phyloP scores from a whole-genome alignment of 768 basidiomycete genomes.

The Pleurotus salmoneostramineus region DNA sequence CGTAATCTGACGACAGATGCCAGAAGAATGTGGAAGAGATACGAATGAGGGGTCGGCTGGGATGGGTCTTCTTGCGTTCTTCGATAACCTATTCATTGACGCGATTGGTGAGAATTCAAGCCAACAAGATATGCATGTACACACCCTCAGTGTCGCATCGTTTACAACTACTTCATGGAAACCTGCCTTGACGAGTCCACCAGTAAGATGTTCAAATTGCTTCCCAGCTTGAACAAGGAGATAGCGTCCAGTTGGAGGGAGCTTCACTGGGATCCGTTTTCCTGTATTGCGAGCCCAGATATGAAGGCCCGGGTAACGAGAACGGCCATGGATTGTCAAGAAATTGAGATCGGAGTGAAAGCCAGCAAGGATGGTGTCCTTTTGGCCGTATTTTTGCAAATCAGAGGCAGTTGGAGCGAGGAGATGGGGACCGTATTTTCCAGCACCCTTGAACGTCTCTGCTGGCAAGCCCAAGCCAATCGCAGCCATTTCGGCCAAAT shows the following conservation, averaged over 20 bases:
- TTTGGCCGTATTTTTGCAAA: conserved; percentile 70
- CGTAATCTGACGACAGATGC: conserved; percentile 85
- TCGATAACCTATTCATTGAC: conserved; percentile 49
- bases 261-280: conserved; percentile 82
- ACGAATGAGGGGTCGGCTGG: conserved; percentile 85
- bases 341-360: conserved; percentile 96
- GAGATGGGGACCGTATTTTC: conserved; percentile 83
- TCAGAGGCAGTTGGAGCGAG: conserved; percentile 95
- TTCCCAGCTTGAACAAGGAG: conserved; percentile 95
- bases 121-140: conserved; percentile 12
- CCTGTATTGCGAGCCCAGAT: conserved; percentile 96
- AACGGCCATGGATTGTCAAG: conserved; percentile 86
- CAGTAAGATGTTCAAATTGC: conserved; percentile 85
- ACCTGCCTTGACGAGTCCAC: conserved; percentile 86
- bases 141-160: conserved; percentile 66
- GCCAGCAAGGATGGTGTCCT: conserved; percentile 86
- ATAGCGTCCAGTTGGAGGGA: conserved; percentile 69
- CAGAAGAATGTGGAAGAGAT: conserved; percentile 97
- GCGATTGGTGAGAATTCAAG: neutral
- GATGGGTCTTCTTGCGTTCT: conserved; percentile 48
- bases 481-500: conserved; percentile 85
- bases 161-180: conserved; percentile 96
- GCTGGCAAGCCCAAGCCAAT: conserved; percentile 74
- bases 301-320: conserved; percentile 82
- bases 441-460: conserved; percentile 73